Percentiles rank a stretch among this genome's conserved stretches.
phyloP scores from a whole-genome alignment of 2,329 filamentous ascomycete genomes.

The Colletotrichum falcatum region DNA sequence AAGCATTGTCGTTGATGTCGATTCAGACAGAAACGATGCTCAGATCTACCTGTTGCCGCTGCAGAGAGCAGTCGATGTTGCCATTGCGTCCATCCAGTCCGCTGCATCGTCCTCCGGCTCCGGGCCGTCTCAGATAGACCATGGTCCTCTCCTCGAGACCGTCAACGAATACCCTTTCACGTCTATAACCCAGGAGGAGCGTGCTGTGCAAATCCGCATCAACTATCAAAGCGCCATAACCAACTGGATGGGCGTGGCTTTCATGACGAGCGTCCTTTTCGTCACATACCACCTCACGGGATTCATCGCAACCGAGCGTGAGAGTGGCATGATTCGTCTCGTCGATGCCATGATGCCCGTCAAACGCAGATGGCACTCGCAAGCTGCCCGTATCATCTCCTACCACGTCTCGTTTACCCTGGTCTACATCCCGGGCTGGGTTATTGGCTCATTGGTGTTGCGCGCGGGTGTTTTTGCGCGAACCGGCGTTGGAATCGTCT shows the following conservation, averaged over 20 bases:
- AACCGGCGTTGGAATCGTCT: slow-evolving; percentile 73
- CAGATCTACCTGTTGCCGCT: slow-evolving; percentile 84
- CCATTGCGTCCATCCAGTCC: slow-evolving; percentile 71
- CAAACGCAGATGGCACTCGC: slow-evolving; percentile 78
- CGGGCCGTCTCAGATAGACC: slow-evolving; percentile 10
- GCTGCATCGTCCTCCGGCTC: slow-evolving; percentile 32
- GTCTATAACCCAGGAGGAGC: slow-evolving; percentile 74
- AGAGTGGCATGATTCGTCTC: slow-evolving; percentile 87
- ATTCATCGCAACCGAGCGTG: slow-evolving; percentile 85
- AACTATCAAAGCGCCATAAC: slow-evolving; percentile 80
- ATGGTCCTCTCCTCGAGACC: slow-evolving; percentile 53
- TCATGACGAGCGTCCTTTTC: slow-evolving; percentile 83
- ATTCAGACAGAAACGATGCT: slow-evolving; percentile 76
- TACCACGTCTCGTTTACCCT: slow-evolving; percentile 84
- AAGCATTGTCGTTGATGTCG: slow-evolving; percentile 71
- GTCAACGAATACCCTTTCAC: slow-evolving; percentile 84
- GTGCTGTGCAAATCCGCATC: slow-evolving; percentile 72
- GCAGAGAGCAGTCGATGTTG: slow-evolving; percentile 80
- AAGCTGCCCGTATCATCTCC: slow-evolving; percentile 80
- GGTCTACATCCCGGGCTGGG: slow-evolving; percentile 86
- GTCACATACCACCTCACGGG: slow-evolving; percentile 90
- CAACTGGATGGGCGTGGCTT: slow-evolving; percentile 81
- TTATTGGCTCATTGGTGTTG: slow-evolving; percentile 77
- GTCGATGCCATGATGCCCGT: slow-evolving; percentile 94
- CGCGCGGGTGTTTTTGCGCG: slow-evolving; percentile 72